Evolutionary conservation across 2,329 filamentous ascomycete species (phyloP), one percentile per base, ranked within the genome.

Genomic region (Albifimbria verrucaria): DNA sequence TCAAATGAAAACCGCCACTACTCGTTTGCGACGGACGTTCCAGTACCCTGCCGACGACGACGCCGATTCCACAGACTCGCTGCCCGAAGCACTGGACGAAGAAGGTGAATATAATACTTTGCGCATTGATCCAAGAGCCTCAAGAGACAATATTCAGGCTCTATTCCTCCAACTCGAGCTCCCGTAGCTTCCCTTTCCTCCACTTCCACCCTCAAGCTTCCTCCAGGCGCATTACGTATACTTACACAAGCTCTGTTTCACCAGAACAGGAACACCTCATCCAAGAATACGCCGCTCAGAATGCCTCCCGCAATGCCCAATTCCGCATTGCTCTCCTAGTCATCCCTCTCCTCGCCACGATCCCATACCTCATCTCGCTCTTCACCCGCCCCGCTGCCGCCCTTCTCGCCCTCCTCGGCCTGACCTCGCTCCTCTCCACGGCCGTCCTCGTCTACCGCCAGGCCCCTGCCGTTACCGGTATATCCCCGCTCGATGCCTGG

Each of bases 1-100:
- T 2, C 55, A 59, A 42, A 46, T 59, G n/a, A 57, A 49, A 24
- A 56, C 57, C 51, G 62, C 75, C 1, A 69, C 70, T 41, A 75
- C 88, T 50, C 85, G 89, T 57, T 75, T 94, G 44, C 86, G 92
- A 63, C 87, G 82, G 62, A 87, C 89, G 9, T 94, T 95, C 72
- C 82, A 81, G 55, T 94, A 93, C 72, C 88, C 88, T 4, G 71
- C 75, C 52, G 84, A 60, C 52, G 52, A 78, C 56, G 77, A 81
- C 53, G 75, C 77, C 59, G 67, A 68, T 50, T 76, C 80, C 32
- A 57, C 59, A 2, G 77, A 80, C 66, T 71, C 68, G 22, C 70
- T 77, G 25, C 79, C 81, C 12, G 80, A 85, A 59, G 81, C 85
- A 52, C 76, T 94, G 55, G 90, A 94, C 67, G 89, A 92, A 71